Conservation (phyloP, 2,329 filamentous ascomycete species). For the Dactylellina haptotyla region DNA sequence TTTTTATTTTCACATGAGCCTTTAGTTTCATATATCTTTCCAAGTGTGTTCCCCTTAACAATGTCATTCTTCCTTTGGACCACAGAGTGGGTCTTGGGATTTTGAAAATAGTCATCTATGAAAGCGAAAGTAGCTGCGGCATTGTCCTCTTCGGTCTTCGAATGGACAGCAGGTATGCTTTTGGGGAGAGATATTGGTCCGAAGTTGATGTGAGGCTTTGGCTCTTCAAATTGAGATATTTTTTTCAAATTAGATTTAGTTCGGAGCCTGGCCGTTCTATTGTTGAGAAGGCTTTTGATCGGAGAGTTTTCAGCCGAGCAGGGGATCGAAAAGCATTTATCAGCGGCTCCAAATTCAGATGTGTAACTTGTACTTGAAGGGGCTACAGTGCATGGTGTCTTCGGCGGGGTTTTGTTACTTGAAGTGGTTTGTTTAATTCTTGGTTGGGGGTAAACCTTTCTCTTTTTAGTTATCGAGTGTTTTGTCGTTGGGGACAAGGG, state of each 20-base stretch:
- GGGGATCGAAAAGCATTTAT: neutral
- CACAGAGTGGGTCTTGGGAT: too few species aligned
- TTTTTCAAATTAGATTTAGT: slow-evolving; percentile 34
- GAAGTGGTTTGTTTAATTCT: neutral
- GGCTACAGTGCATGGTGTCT: neutral
- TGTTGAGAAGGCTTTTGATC: slow-evolving; percentile 25
- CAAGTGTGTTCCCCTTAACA: too few species aligned
- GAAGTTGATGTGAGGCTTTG: slow-evolving; percentile 31
- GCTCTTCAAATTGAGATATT: slow-evolving; percentile 1
- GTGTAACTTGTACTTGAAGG: too few species aligned
- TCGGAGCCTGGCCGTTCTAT: slow-evolving; percentile 31
- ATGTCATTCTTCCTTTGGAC: too few species aligned
- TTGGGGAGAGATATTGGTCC: slow-evolving; percentile 13
- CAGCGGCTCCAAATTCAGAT: neutral
- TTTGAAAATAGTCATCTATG: slow-evolving; percentile 27
- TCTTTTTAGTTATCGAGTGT: neutral
- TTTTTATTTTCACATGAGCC: too few species aligned
- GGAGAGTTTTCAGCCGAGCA: slow-evolving; percentile 23
- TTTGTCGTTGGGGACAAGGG: neutral
- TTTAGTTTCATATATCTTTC: too few species aligned
- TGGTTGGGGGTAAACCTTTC: neutral
- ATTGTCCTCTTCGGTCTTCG: neutral
- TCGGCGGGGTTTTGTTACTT: neutral
- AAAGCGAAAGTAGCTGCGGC: neutral
- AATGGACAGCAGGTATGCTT: neutral